Conservation (phyloP, 257 asterid genomes). For the Solanum sejunctum region DNA sequence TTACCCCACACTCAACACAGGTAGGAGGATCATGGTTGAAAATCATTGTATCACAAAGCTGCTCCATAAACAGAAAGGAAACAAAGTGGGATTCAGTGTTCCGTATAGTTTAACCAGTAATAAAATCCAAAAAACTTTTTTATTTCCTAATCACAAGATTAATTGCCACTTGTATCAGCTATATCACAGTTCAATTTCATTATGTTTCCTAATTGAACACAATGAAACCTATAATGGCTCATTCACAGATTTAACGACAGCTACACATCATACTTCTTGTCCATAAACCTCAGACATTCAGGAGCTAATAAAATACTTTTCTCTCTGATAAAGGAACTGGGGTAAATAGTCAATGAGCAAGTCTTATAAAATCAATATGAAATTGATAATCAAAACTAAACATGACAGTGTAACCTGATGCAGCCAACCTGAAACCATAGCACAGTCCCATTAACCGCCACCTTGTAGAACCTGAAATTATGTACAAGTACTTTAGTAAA, state of each 20-base stretch:
- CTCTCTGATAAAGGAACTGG: not conserved
- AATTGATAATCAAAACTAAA: not conserved
- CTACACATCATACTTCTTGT: not conserved
- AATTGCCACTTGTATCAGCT: not conserved
- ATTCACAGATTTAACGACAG: not conserved
- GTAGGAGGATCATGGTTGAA: slow-evolving; percentile 87
- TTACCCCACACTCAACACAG: slow-evolving; percentile 78
- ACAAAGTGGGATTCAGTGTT: not conserved
- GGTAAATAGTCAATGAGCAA: not conserved
- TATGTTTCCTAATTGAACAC: not conserved
- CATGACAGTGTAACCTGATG: slow-evolving; percentile 55
- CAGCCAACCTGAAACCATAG: slow-evolving; percentile 97
- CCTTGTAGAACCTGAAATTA: slow-evolving; percentile 71
- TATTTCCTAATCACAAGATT: not conserved
- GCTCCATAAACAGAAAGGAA: slow-evolving; percentile 34
- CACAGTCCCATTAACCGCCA: slow-evolving; percentile 72
- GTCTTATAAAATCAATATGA: not conserved
- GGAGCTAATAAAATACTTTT: not conserved
- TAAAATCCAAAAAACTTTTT: not conserved
- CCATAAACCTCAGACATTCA: not conserved
- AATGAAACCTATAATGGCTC: not conserved
- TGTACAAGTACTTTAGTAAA: not conserved
- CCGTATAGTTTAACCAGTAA: not conserved
- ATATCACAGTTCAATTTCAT: not conserved
- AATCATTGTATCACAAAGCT: slow-evolving; percentile 86